Base-by-base conservation (phyloP, 1,284 basidiomycete species). In the Cerrena zonata region DNA sequence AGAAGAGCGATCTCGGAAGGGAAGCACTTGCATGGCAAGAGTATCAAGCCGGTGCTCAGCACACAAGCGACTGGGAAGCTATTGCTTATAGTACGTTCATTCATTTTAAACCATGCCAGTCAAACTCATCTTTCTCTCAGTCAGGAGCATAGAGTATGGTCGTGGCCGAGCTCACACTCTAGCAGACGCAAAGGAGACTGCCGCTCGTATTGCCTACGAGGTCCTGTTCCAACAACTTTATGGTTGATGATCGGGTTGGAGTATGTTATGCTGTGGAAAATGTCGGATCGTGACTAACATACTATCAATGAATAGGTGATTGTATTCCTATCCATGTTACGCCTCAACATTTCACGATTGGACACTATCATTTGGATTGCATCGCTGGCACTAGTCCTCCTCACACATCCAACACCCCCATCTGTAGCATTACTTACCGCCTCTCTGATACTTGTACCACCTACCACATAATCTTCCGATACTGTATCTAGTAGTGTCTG, bases 151-250 rank as follows among this genome's bases (percentile, higher is more conserved):
- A n/a, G 51, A 56, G 36, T 58, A 56, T 43, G 61, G 62, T 13
- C 40, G 54, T 3, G 60, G 57, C 18, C 22, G 7, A 12, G 56
- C 41, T 1, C 44, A 24, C 5, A 58, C 47, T 19, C 52, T 30
- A 47, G 50, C 49, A 10, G 55, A 53, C 12, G 60, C 62, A 12
- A 56, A 51, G 43, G 62, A 64, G 38, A 13, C 30, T 18, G 62
- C 62, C 12, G 60, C 62, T 2, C 4, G 24, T 2, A 5, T 38
- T 2, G 61, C 61, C 24, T 57, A 52, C 45, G 18, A 18, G 11
- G 39, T 19, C 30, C 30, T 34, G 7, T 34, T 15, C 7, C 30
- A 15, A 7, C 30, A 34, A n/a, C n/a, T n/a, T n/a, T n/a, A n/a
- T n/a, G n/a, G n/a, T n/a, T n/a, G n/a, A n/a, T n/a, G n/a, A n/a